Evolutionary conservation across 2,329 filamentous ascomycete genomes (phyloP), one percentile per base, ranked within the genome.

Genomic region (Cytospora piceicola): DNA sequence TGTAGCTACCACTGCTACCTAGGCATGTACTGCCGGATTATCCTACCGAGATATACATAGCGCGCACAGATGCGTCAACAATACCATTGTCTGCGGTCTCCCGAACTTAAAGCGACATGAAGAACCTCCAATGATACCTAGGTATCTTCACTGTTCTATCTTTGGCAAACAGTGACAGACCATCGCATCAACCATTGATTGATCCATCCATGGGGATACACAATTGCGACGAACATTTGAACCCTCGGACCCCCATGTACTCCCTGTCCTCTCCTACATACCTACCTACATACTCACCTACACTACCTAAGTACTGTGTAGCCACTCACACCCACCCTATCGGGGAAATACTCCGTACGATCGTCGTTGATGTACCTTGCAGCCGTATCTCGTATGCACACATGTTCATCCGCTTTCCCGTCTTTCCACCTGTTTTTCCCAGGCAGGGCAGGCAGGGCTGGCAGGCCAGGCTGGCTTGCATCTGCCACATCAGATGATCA

Each of bases 361-460:
- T 42, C 39, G 20, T 42, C 39, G 39, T 42, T n/a, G 42, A 49
- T 49, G 46, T 49, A 20, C 46, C 46, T 49, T 49, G 46, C 46
- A 49, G 46, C 46, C 46, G 46, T 49, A 15, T 15, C 11, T 20
- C 5, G 20, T 42, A 17, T 14, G 39, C 39, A 20, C 39, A 42
- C 20, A 17, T 42, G 39, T 42, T 3, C 27, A 29, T 5, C 27
- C 27, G 27, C 27, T 29, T 29, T 29, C 27, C 27, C 27, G 27
- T 29, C 27, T 29, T 29, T 29, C 27, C 27, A 29, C 27, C 5
- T 29, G 27, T 5, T 29, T 29, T 29, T 29, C 3, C 27, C 27
- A 29, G 27, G n/a, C n/a, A n/a, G n/a, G n/a, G n/a, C n/a, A n/a
- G n/a, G n/a, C n/a, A n/a, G n/a, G n/a, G n/a, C n/a, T n/a, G n/a